These are phyloP conservation scores for Citropsis articulata DNA, from an alignment of 345 rosid genomes.

Conservation along the genomic window DNA sequence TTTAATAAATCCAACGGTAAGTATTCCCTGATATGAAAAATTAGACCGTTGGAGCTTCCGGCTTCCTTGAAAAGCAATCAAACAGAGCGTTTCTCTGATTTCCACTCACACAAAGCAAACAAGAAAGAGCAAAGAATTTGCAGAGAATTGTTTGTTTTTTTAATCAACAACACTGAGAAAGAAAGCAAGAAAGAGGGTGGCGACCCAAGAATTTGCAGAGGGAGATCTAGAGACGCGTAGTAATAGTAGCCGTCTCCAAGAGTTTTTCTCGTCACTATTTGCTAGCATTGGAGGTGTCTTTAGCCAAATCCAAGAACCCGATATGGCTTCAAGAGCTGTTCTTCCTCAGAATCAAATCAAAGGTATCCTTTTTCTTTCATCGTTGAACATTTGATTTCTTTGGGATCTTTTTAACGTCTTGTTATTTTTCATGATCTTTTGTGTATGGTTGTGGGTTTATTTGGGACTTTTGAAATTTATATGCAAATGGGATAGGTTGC, in stretches of 20 bases:
- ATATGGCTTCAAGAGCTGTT: constrained; percentile 51
- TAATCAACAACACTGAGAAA: not conserved
- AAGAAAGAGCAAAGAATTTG: constrained; percentile 7
- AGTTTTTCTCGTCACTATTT: constrained; percentile 51
- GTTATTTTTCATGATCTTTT: not conserved
- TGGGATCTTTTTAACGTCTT: not conserved
- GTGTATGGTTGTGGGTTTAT: not conserved
- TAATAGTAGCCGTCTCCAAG: constrained; percentile 58
- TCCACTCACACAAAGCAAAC: not conserved
- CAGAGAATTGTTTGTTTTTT: not conserved
- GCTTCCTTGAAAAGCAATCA: constrained; percentile 12
- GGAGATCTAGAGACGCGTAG: constrained; percentile 39
- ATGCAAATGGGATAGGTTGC: not conserved
- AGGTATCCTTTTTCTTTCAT: constrained; percentile 25
- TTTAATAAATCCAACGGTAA: constrained; percentile 21
- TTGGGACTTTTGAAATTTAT: not conserved
- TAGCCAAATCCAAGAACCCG: constrained; percentile 26
- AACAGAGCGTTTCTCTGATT: not conserved
- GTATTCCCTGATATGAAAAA: constrained; percentile 13
- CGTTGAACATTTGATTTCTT: not conserved
- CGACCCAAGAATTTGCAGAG: constrained; percentile 30
- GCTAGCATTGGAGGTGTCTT: constrained; percentile 57
- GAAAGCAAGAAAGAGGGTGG: constrained; percentile 37
- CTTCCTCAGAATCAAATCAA: constrained; percentile 27
- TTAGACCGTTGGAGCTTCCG: constrained; percentile 39